Percentiles rank a stretch among this genome's conserved stretches.
These are phyloP conservation scores for Pontederia crassipes DNA, from an alignment of 176 grass and related monocot genomes.

Conservation along the genomic window DNA sequence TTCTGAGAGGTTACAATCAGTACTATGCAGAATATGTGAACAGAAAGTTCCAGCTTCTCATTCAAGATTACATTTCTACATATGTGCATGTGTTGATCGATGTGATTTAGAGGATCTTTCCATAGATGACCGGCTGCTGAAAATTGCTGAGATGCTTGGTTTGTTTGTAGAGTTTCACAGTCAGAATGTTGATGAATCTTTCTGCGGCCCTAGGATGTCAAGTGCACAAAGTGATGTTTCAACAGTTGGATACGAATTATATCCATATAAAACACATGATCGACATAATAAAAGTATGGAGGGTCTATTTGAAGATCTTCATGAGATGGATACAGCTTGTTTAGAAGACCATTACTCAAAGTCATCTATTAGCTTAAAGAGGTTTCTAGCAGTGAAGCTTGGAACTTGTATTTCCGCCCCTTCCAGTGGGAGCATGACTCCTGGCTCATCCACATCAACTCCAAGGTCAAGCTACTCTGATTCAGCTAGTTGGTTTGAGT, in stretches of 20 bases:
- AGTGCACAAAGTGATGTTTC: constrained; percentile 11
- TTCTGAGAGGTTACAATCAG: constrained; percentile 3
- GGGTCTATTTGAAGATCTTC: constrained; percentile 35
- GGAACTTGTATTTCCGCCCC: background rate
- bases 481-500: constrained; percentile 25
- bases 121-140: constrained; percentile 23
- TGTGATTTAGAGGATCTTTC: constrained; percentile 25
- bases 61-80: constrained; percentile 30
- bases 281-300: constrained; percentile 34
- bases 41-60: constrained; percentile 27
- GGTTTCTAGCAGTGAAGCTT: constrained; percentile 23
- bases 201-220: constrained; percentile 6
- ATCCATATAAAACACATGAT: constrained; percentile 27
- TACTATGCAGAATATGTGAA: constrained; percentile 37
- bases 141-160: constrained; percentile 32
- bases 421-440: constrained; percentile 15
- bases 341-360: constrained; percentile 19
- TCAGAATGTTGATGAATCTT: constrained; percentile 9
- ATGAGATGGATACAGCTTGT: constrained; percentile 33
- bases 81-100: constrained; percentile 33
- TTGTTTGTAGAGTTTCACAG: constrained; percentile 26
- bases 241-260: constrained; percentile 2
- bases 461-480: constrained; percentile 27
- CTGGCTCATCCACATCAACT: constrained; percentile 32
- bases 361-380: constrained; percentile 24